Conservation (phyloP, 2,329 filamentous ascomycete species). For the Aureobasidium sp. region DNA sequence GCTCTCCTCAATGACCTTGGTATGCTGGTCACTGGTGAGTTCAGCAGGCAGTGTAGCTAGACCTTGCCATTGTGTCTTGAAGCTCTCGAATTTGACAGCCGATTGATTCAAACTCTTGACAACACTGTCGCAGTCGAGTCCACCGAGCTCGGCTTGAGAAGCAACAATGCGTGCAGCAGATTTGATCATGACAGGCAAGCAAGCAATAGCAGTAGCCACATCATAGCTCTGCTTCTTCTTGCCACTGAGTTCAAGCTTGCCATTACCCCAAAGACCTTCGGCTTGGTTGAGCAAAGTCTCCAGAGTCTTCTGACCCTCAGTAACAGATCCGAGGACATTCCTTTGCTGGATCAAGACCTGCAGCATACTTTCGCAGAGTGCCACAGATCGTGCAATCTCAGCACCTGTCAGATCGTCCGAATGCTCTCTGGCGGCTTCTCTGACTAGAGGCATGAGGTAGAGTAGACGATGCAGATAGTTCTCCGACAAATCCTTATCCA, state of each 20-base stretch:
- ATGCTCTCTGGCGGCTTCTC: slow-evolving; percentile 63
- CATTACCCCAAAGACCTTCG: slow-evolving; percentile 20
- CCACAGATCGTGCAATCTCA: slow-evolving; percentile 71
- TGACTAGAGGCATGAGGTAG: slow-evolving; percentile 62
- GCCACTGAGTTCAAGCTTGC: neutral
- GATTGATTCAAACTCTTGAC: slow-evolving; percentile 2
- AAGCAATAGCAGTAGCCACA: slow-evolving; percentile 35
- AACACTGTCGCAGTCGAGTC: slow-evolving; percentile 22
- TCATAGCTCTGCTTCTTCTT: slow-evolving; percentile 1
- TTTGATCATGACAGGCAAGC: slow-evolving; percentile 63
- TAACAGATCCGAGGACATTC: slow-evolving; percentile 35
- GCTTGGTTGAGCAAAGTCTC: slow-evolving; percentile 32
- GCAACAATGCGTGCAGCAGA: slow-evolving; percentile 56
- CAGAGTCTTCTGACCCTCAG: slow-evolving; percentile 28
- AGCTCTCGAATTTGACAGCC: neutral
- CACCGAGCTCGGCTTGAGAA: slow-evolving; percentile 61
- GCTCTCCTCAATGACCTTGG: neutral
- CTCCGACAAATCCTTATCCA: slow-evolving; percentile 44
- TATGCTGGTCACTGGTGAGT: neutral
- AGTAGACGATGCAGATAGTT: slow-evolving; percentile 74
- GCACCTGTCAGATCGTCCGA: slow-evolving; percentile 77
- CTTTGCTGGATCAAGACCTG: slow-evolving; percentile 58
- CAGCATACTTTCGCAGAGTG: slow-evolving; percentile 80
- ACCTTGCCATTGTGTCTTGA: neutral
- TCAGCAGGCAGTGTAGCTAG: slow-evolving; percentile 7